Evolutionary conservation across 192 early-diverging fungal genomes (phyloP).

Genomic region (Podila verticillata): DNA sequence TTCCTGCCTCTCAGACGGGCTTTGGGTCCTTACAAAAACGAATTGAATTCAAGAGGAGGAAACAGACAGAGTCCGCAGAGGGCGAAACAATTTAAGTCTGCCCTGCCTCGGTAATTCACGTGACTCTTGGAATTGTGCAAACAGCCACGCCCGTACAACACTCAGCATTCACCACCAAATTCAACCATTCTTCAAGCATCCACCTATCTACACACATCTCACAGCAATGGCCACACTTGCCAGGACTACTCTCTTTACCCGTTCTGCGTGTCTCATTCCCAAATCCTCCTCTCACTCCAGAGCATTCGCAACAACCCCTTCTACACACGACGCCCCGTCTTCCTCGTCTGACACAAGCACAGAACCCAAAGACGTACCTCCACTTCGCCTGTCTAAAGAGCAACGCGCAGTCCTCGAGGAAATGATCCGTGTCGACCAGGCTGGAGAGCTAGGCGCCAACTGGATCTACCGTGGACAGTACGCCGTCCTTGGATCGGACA

Average conservation of each 20-base stretch:
- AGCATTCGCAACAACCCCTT: background rate
- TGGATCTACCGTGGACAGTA: constrained; percentile 97
- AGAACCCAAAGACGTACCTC: constrained; percentile 11
- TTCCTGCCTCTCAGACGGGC: background rate
- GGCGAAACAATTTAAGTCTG: constrained; percentile 1
- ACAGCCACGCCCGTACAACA: no score
- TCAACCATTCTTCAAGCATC: no score
- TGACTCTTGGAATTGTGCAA: no score
- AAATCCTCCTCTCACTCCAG: background rate
- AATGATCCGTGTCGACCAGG: constrained; percentile 97
- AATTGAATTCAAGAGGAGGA: constrained; percentile 48
- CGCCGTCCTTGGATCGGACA: constrained; percentile 76
- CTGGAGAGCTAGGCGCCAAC: constrained; percentile 95
- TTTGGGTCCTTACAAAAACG: constrained; percentile 43
- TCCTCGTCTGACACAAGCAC: constrained; percentile 3
- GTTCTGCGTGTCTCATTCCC: background rate
- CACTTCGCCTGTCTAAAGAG: constrained; percentile 52
- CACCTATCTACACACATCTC: no score
- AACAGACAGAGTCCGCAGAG: constrained; percentile 1
- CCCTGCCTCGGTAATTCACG: no score
- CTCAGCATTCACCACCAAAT: no score
- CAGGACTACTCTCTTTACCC: background rate
- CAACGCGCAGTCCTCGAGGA: constrained; percentile 70
- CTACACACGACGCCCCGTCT: background rate
- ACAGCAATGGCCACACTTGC: background rate